Base-by-base conservation (phyloP, 352 stramenopile species). In the Globisporangium mamillatum region DNA sequence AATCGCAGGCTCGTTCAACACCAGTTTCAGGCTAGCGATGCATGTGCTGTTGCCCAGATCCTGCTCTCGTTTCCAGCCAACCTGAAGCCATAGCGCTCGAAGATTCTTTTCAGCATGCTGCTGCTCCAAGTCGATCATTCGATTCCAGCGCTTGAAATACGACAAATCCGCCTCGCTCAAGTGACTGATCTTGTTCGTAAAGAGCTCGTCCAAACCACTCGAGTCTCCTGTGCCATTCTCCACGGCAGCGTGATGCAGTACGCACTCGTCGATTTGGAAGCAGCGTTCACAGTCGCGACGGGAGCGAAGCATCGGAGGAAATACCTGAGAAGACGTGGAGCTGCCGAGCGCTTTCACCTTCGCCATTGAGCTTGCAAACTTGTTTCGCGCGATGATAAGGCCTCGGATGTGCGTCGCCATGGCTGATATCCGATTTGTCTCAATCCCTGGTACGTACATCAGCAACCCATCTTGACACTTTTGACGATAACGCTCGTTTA, bases 231-330 rank as follows among this genome's bases (percentile, higher is more conserved):
- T 89, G 32, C 91, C 89, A 59, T 89, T 88, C 58, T 97, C 90
- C 0, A 88, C 78, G 4, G 87, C 84, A 18, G 79, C 77, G 64
- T 97, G 91, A 63, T 95, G 83, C 25, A 97, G 67, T n/a, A 97
- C 74, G 58, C 91, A 97, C 62, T 96, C 89, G 53, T 93, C 70
- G 18, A 84, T 22, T 55, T 95, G 86, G 64, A 95, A 97, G 64
- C 91, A 97, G 18, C 79, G 73, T 32, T 82, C 75, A 46, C 91
- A 97, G 5, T 94, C 84, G 22, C 73, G 66, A 10, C 76, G 82
- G 12, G 75, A 79, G 20, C 79, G 80, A 48, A 97, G 72, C 75
- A 97, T 89, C 16, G 89, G 70, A 18, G 91, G 91, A 22, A 94
- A 79, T 6, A 84, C 74, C 61, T 90, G 74, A 24, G 75, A 71